Evolutionary conservation across 306 rosid genomes (phyloP).

Genomic region (Dryas alaskensis): DNA sequence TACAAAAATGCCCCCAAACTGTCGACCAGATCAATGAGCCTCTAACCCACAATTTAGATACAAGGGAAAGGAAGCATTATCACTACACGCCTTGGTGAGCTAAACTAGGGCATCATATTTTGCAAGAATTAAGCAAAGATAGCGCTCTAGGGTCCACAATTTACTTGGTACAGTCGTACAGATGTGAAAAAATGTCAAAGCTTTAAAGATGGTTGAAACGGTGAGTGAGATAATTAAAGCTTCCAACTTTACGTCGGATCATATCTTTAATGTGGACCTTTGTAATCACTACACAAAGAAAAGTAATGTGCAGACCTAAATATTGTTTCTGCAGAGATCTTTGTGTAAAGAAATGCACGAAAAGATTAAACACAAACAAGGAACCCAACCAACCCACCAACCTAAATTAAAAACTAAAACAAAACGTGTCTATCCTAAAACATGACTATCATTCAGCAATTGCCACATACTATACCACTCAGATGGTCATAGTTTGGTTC

Average conservation of each 20-base stretch:
- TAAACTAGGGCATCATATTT: conserved; percentile 14
- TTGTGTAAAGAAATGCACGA: conserved; percentile 20
- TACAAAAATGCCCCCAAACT: neutral
- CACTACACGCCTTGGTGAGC: neutral
- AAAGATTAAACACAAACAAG: neutral
- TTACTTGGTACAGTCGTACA: conserved; percentile 3
- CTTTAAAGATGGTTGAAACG: conserved; percentile 23
- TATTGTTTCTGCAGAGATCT: conserved; percentile 21
- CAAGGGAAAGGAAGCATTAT: neutral
- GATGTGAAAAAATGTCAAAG: conserved; percentile 27
- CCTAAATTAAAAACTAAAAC: conserved; percentile 9
- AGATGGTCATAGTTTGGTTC: conserved; percentile 2
- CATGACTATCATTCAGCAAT: neutral
- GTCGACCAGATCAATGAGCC: neutral
- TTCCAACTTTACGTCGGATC: conserved; percentile 30
- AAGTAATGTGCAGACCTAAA: conserved; percentile 3
- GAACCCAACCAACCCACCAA: conserved; percentile 19
- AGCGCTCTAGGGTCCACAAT: conserved; percentile 37
- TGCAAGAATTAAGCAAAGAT: conserved; percentile 31
- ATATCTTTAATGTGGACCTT: conserved; percentile 36
- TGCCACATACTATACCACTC: neutral
- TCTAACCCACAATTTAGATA: neutral
- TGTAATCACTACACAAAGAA: conserved; percentile 12
- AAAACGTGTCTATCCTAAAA: neutral
- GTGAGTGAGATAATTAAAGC: conserved; percentile 16